Evolutionary conservation across 805 yeast genomes (phyloP).

Genomic region (Tetrapisispora pingtungensis): DNA sequence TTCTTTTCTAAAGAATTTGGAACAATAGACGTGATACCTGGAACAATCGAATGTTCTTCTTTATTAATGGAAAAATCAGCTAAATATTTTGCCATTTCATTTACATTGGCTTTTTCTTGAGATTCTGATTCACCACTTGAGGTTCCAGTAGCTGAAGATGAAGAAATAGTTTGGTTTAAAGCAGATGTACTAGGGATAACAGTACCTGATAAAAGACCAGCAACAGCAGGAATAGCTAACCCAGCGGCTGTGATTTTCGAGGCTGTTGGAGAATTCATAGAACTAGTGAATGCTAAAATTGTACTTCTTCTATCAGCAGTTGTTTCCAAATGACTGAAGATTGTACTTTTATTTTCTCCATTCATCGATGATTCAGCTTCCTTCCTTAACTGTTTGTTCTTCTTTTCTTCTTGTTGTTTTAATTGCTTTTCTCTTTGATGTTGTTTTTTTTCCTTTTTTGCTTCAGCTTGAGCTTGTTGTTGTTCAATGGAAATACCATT

Average conservation of each 20-base stretch:
- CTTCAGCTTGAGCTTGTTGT: conserved; percentile 32
- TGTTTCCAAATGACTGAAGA: conserved; percentile 73
- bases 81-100: conserved; percentile 18
- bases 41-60: conserved; percentile 27
- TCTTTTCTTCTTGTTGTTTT: conserved; percentile 44
- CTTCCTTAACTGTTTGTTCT: conserved; percentile 39
- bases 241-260: conserved; percentile 30
- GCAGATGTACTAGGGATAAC: conserved; percentile 17
- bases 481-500: conserved; percentile 42
- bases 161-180: conserved; percentile 3
- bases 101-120: background rate
- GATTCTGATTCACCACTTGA: conserved; percentile 4
- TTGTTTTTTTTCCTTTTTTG: conserved; percentile 35
- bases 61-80: conserved; percentile 21
- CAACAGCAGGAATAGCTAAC: conserved; percentile 25
- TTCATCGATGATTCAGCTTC: conserved; percentile 31
- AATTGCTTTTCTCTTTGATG: conserved; percentile 36
- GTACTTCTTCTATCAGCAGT: conserved; percentile 56
- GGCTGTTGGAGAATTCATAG: conserved; percentile 24
- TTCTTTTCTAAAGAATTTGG: conserved; percentile 35
- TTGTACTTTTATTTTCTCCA: conserved; percentile 39
- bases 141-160: background rate
- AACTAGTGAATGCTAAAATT: conserved; percentile 27
- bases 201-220: conserved; percentile 20
- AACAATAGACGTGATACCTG: conserved; percentile 32